Evolutionary conservation across 441 rosid species (phyloP).

Genomic region (Gossypium trilobum): DNA sequence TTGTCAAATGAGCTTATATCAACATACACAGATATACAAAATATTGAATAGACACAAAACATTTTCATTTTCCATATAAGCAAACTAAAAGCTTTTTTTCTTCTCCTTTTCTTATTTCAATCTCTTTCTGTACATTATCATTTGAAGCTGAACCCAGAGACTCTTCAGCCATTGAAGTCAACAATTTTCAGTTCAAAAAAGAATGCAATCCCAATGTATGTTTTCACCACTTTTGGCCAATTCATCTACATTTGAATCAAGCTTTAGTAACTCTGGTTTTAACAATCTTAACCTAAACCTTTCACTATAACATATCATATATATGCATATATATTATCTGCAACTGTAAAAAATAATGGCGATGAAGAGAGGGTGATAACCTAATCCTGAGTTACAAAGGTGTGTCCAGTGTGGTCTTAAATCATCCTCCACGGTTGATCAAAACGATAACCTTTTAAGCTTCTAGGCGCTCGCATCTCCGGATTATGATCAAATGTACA

Average conservation of each 20-base stretch:
- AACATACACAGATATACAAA: no score
- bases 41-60: not conserved
- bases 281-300: conserved; percentile 17
- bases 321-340: not conserved
- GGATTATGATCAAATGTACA: conserved; percentile 15
- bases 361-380: conserved; percentile 12
- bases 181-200: conserved; percentile 20
- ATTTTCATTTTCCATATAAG: not conserved
- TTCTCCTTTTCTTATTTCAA: not conserved
- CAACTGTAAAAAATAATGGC: conserved; percentile 17
- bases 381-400: not conserved
- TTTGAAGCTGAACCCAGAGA: conserved; percentile 16
- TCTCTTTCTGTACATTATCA: conserved; percentile 26
- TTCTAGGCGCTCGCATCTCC: conserved; percentile 20
- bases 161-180: conserved; percentile 16
- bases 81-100: conserved; percentile 13
- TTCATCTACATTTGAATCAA: conserved; percentile 32
- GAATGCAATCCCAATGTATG: conserved; percentile 16
- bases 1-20: no score
- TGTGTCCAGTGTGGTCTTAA: conserved; percentile 5
- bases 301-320: conserved; percentile 16
- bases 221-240: conserved; percentile 14
- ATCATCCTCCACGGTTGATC: conserved; percentile 5
- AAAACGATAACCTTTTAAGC: not conserved
- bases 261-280: conserved; percentile 15